Evolutionary conservation across 164 flowering plant genomes (phyloP), one percentile per base, ranked within the genome.

Genomic region (Liquidambar formosana): DNA sequence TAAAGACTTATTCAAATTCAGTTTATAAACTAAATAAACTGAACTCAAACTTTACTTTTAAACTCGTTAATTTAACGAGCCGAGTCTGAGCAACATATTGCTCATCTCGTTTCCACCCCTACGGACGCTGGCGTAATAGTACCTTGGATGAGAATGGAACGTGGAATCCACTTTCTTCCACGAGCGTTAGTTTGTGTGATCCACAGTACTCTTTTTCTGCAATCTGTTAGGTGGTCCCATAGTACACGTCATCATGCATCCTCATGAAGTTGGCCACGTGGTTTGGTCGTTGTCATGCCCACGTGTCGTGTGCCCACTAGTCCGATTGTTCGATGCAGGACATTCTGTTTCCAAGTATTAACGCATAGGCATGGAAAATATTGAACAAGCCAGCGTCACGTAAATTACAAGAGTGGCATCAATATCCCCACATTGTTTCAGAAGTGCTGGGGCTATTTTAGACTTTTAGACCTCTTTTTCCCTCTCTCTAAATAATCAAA

Each of bases 261-360:
- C 62, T 66, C 68, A 61, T 66, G 57, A 72, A 72, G 59, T 27
- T 33, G 14, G 70, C 70, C 75, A 72, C 70, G 75, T 72, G 70
- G 66, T 66, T 45, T 52, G 70, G 70, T 72, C 70, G 22, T 61
- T 66, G 45, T 61, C 61, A 44, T 60, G 25, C 66, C 58, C 71
- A 73, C 72, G 71, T 57, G 67, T 47, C 71, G 26, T 12, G 8
- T 18, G 13, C 51, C 25, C 58, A 73, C 59, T 63, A 33, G 72
- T 56, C 48, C 47, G 27, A 44, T 57, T 43, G 44, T 60, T 58
- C 45, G 1, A 60, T 56, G 66, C 23, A 38, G 66, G 75, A 66
- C 70, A 72, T 72, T 72, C 70, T 66, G 70, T 43, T 65, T 49
- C 69, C 59, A 61, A 33, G 43, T 64, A 16, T 45, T 64, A 64